Evolutionary conservation across 768 basidiomycete species (phyloP).

Genomic region (Trametes maxima): DNA sequence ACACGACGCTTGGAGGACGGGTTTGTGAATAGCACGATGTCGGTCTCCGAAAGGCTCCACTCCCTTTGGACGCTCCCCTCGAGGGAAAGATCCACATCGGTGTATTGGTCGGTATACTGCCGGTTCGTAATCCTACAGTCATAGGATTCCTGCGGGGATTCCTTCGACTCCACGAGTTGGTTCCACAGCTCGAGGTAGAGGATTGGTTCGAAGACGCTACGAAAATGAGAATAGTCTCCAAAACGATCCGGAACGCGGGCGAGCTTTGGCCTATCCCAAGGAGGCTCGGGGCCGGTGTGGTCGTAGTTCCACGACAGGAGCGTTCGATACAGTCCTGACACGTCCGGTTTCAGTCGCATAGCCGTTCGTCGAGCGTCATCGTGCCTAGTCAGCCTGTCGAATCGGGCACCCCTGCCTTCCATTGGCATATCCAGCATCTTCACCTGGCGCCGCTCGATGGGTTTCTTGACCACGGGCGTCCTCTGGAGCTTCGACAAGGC

Average conservation of each 20-base stretch:
- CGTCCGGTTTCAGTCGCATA: constrained; percentile 79
- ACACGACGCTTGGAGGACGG: constrained; percentile 53
- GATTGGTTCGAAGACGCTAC: constrained; percentile 78
- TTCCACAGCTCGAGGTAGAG: constrained; percentile 90
- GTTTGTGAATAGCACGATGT: constrained; percentile 79
- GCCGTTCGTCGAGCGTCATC: constrained; percentile 65
- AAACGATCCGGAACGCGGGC: constrained; percentile 68
- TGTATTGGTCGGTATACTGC: constrained; percentile 76
- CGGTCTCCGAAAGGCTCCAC: constrained; percentile 79
- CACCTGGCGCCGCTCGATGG: constrained; percentile 60
- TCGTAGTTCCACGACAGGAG: constrained; percentile 89
- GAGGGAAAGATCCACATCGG: constrained; percentile 75
- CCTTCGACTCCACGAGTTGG: constrained; percentile 78
- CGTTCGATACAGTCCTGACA: constrained; percentile 72
- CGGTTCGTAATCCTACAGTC: constrained; percentile 68
- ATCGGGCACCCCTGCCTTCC: constrained; percentile 42
- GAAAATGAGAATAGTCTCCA: constrained; percentile 64
- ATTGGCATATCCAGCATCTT: constrained; percentile 61
- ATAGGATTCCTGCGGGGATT: constrained; percentile 55
- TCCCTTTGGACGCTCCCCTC: constrained; percentile 60
- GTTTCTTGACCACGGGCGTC: constrained; percentile 60
- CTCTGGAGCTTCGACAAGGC: constrained; percentile 62
- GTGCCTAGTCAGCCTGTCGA: constrained; percentile 54
- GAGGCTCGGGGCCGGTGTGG: constrained; percentile 63
- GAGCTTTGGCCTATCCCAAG: constrained; percentile 43